Base-by-base conservation (phyloP, 1,284 basidiomycete genomes). In the Cutaneotrichosporon sp. region DNA sequence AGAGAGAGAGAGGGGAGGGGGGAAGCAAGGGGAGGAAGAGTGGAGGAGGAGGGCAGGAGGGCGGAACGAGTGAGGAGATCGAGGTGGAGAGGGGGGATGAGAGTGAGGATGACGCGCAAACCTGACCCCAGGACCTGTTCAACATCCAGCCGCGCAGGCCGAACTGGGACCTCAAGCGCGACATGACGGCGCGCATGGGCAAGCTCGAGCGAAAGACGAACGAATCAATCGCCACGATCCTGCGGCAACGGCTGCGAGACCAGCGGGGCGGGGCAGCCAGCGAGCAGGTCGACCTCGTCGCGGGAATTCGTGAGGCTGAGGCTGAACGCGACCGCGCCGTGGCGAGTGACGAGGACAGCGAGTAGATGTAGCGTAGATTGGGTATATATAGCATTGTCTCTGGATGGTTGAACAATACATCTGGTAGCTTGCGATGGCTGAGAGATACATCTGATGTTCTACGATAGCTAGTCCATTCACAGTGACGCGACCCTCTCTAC, bases 81-180 rank as follows among this genome's bases (percentile, higher is more conserved):
- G 30, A 6, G 26, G 26, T 26, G 21, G 42, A 36, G 42, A 50
- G 51, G 51, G 31, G 14, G 26, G 36, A n/a, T 42, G 56, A 26
- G 38, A 36, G n/a, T 32, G 34, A 10, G 21, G 55, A 56, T 14
- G 36, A 26, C 6, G 9, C 21, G 21, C n/a, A 58, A 1, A 47
- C 13, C 30, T 53, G 52, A 53, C 31, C 56, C 8, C 76, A 97
- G 92, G 93, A 98, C 75, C 84, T 98, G 31, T 90, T 93, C 77
- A 98, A 97, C 76, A 97, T 99, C 70, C 95, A 95, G 31, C 96
- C 96, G 1, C 96, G 95, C 84, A 86, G 92, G 57, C 88, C 90
- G 11, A 98, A 98, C 79, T 98, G 96, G 95, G 96, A 98, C 80
- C 83, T 99, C 69, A 97, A 96, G 79, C 87, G 95, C 56, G 93